Evolutionary conservation across 306 rosid genomes (phyloP), one percentile per base, ranked within the genome.

Genomic region (Vicia faba): DNA sequence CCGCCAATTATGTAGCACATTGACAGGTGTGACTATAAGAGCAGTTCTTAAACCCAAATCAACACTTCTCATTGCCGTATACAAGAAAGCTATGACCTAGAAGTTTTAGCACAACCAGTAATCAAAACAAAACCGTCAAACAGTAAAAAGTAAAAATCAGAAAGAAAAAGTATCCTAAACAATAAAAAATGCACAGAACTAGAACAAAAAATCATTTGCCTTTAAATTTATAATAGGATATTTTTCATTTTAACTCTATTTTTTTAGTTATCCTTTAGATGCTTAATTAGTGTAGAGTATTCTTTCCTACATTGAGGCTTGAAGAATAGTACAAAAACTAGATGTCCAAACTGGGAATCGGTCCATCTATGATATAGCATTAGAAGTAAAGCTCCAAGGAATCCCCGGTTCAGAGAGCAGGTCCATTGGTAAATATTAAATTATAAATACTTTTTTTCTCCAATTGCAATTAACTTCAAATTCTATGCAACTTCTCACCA

Each of bases 1-100:
- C 82, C 91, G 89, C 99, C 99, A 93, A 80, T 93, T 93, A 76
- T 93, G 97, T 59, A 93, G 85, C 46, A 93, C 99, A 61, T 93
- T 93, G 43, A 93, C 99, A 63, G 99, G 99, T 43, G 91, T 87
- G 75, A 93, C 99, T 66, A 93, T 86, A 56, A 93, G 96, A 29
- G 79, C 96, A 26, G 99, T 90, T 76, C 89, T 82, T 74, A 93
- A 79, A 41, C 99, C 99, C 88, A 93, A 75, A 74, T 93, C 97
- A 28, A 81, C 68, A 82, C 77, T 75, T 75, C 96, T 86, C 97
- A 93, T 89, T 28, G 99, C 97, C 72, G 97, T 75, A 83, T 93
- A 93, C 81, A 93, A 79, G 80, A 93, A 86, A 74, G 99, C 89
- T 75, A 93, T 89, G 39, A 93, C 99, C 99, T 93, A 82, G 57